Evolutionary conservation across 2,329 filamentous ascomycete species (phyloP).

Genomic region (Epichloe bromicola): DNA sequence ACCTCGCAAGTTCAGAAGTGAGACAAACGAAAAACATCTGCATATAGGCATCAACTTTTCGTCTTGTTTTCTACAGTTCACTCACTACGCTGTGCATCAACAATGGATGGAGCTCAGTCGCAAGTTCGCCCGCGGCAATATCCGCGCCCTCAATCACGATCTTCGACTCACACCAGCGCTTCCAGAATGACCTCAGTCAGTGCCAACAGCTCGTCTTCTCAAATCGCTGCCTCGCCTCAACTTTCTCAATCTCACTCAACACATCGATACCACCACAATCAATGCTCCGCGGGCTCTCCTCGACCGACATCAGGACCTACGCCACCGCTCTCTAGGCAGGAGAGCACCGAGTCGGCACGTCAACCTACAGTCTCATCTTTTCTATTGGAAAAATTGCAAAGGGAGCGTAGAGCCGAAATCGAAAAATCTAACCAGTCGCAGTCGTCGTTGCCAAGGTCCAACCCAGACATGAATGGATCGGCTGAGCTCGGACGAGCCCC

Average conservation of each 20-base stretch:
- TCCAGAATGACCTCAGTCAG: conserved; percentile 28
- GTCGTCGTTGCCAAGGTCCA: conserved; percentile 20
- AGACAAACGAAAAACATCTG: background rate
- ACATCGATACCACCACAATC: conserved; percentile 28
- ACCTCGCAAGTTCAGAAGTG: background rate
- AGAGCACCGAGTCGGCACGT: conserved; percentile 26
- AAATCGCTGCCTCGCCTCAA: conserved; percentile 24
- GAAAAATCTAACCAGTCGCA: conserved; percentile 24
- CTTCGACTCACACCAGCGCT: conserved; percentile 30
- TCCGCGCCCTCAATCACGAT: conserved; percentile 32
- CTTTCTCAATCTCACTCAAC: conserved; percentile 20
- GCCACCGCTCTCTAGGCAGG: conserved; percentile 29
- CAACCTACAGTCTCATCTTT: conserved; percentile 34
- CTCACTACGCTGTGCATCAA: background rate
- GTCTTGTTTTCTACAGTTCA: background rate
- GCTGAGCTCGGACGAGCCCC: conserved; percentile 25
- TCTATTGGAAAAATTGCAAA: conserved; percentile 41
- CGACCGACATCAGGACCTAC: conserved; percentile 26
- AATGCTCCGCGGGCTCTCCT: conserved; percentile 21
- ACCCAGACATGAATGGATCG: conserved; percentile 25
- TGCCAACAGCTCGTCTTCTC: conserved; percentile 29
- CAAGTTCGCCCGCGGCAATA: conserved; percentile 17
- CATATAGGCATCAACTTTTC: background rate
- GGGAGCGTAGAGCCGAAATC: conserved; percentile 35
- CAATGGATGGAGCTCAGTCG: conserved; percentile 18